phyloP scores from a whole-genome alignment of 208 protist genomes.

The Leishmania lainsoni region DNA sequence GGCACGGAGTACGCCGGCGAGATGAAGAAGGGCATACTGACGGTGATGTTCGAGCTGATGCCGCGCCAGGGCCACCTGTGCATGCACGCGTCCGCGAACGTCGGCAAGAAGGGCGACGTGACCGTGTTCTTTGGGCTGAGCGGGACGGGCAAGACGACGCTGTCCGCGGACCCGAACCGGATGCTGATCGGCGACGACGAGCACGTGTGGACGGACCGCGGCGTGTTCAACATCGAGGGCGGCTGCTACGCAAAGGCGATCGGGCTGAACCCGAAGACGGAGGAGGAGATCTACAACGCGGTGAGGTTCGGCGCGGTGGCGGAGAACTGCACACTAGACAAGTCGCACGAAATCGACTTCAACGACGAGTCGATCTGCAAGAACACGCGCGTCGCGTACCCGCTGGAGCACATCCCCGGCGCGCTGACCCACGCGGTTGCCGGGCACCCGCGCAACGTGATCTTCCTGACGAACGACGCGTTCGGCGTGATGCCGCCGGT shows the following conservation, averaged over 20 bases:
- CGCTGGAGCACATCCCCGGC: slow-evolving; percentile 94
- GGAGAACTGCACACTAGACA: slow-evolving; percentile 89
- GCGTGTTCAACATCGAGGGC: slow-evolving; percentile 94
- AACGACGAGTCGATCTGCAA: slow-evolving; percentile 93
- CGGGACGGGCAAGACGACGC: slow-evolving; percentile 94
- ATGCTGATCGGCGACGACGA: slow-evolving; percentile 94
- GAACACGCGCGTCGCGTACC: slow-evolving; percentile 97
- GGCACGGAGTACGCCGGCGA: slow-evolving; percentile 97
- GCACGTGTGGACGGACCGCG: slow-evolving; percentile 90
- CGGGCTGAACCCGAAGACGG: slow-evolving; percentile 83
- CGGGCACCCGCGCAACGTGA: slow-evolving; percentile 94
- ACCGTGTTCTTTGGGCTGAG: slow-evolving; percentile 92
- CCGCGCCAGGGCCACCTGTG: slow-evolving; percentile 91
- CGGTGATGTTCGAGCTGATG: slow-evolving; percentile 96
- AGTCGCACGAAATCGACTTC: slow-evolving; percentile 90
- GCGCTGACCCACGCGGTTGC: slow-evolving; percentile 76
- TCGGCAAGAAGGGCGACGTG: slow-evolving; percentile 75
- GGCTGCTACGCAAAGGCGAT: slow-evolving; percentile 95
- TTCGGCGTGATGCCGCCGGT: slow-evolving; percentile 98
- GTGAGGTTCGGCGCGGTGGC: slow-evolving; percentile 85
- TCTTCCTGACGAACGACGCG: slow-evolving; percentile 97
- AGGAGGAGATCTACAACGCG: slow-evolving; percentile 94
- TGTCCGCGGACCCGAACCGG: slow-evolving; percentile 88
- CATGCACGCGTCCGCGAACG: slow-evolving; percentile 94
- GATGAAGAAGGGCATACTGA: slow-evolving; percentile 98